A percentile compares a stretch with the other conserved stretches of the same genome.
Evolutionary conservation across 2,329 filamentous ascomycete genomes (phyloP).

Genomic region (Lasiodiplodia sp.): DNA sequence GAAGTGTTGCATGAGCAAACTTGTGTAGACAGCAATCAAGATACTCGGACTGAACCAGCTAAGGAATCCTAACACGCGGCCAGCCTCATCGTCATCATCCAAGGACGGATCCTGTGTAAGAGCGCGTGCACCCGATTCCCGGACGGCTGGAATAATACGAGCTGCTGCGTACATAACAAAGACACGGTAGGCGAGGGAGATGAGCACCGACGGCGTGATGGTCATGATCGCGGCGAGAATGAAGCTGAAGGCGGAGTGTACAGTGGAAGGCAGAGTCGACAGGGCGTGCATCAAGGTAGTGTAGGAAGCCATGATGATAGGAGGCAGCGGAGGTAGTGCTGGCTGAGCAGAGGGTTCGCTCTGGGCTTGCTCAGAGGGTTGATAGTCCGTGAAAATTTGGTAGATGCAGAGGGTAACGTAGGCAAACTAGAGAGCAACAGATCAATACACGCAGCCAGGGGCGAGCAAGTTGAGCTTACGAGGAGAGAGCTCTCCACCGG

Average conservation of each 20-base stretch:
- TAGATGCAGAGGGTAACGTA: conserved; percentile 99
- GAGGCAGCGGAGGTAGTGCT: conserved; percentile 95
- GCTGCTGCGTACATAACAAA: conserved; percentile 96
- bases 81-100: conserved; percentile 84
- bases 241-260: conserved; percentile 84
- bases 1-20: conserved; percentile 93
- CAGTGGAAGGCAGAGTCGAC: conserved; percentile 80
- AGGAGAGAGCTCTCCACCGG: conserved; percentile 93
- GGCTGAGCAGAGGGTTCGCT: conserved; percentile 67
- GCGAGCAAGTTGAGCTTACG: conserved; percentile 40
- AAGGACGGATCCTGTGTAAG: conserved; percentile 84
- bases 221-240: conserved; percentile 92
- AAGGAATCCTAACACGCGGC: conserved; percentile 79
- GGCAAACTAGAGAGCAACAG: conserved; percentile 68
- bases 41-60: conserved; percentile 96
- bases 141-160: conserved; percentile 91
- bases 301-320: conserved; percentile 98
- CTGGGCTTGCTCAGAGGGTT: conserved; percentile 72
- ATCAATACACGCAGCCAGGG: background rate
- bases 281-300: conserved; percentile 87
- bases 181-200: conserved; percentile 90
- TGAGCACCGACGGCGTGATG: conserved; percentile 93
- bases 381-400: conserved; percentile 98
- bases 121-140: conserved; percentile 82
- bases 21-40: conserved; percentile 95